Conservation (phyloP, 345 rosid species). For the Erysimum cheiranthoides region DNA sequence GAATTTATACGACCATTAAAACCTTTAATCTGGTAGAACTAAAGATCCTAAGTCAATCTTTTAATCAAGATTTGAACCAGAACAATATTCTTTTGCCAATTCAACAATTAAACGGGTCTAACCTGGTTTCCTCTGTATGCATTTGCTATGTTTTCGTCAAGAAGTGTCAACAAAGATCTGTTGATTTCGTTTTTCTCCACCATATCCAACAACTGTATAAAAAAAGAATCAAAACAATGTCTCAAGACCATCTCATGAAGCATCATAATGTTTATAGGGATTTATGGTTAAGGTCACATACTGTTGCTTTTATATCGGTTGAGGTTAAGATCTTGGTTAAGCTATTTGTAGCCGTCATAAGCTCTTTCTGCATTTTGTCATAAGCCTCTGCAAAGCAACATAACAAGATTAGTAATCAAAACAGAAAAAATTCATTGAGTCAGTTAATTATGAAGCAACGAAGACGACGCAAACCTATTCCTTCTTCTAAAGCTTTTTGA, state of each 20-base stretch:
- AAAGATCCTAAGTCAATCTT: background rate
- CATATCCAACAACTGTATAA: conserved; percentile 79
- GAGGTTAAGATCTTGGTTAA: conserved; percentile 79
- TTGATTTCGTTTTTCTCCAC: conserved; percentile 79
- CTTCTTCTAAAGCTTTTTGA: conserved; percentile 85
- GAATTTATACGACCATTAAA: background rate
- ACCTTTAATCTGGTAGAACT: background rate
- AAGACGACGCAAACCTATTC: conserved; percentile 58
- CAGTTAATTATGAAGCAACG: background rate
- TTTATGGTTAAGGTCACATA: conserved; percentile 48
- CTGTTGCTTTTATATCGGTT: conserved; percentile 80
- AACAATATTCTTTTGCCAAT: too few species aligned
- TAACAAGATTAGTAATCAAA: conserved; percentile 11
- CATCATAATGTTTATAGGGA: conserved; percentile 6
- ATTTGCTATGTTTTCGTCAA: conserved; percentile 90
- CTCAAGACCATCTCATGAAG: conserved; percentile 12
- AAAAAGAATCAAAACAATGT: conserved; percentile 21
- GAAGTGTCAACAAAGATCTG: conserved; percentile 84
- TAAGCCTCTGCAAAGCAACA: conserved; percentile 73
- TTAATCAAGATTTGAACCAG: background rate
- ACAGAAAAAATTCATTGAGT: background rate
- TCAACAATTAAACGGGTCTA: conserved; percentile 20
- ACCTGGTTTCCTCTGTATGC: conserved; percentile 83
- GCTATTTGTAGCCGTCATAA: conserved; percentile 64
- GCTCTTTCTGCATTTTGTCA: conserved; percentile 82